Evolutionary conservation across 2,329 filamentous ascomycete genomes (phyloP).

Genomic region (Cercospora sp.): DNA sequence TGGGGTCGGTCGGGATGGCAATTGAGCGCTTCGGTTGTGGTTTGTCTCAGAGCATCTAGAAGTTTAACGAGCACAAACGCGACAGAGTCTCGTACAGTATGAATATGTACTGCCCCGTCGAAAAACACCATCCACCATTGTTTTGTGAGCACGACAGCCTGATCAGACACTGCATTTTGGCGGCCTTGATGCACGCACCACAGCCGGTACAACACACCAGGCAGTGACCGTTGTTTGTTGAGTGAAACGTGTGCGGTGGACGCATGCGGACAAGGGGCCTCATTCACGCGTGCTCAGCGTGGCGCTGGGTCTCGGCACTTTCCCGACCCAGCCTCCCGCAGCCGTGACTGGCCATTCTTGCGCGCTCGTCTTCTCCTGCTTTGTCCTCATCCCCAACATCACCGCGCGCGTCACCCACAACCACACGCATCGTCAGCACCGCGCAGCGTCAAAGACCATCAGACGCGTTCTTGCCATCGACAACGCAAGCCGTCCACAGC

Average conservation of each 20-base stretch:
- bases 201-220: background rate
- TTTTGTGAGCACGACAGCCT: background rate
- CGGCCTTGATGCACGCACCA: background rate
- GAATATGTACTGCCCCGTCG: background rate
- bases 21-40: no score
- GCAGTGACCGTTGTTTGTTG: background rate
- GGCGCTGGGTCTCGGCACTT: background rate
- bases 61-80: background rate
- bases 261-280: background rate
- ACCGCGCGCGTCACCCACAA: slow-evolving; percentile 8
- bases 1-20: background rate
- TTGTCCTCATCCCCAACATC: slow-evolving; percentile 11
- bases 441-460: slow-evolving; percentile 16
- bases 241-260: background rate
- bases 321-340: background rate
- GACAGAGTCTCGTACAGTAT: background rate
- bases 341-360: background rate
- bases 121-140: background rate
- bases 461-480: slow-evolving; percentile 13
- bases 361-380: slow-evolving; percentile 1
- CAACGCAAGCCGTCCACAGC: background rate
- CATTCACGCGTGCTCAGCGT: background rate
- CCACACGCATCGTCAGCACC: slow-evolving; percentile 14
- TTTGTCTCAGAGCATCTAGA: background rate
- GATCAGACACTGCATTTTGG: background rate